These are phyloP conservation scores for Botrytis galanthina DNA, from an alignment of 2,329 filamentous ascomycete genomes.

Conservation along the genomic window DNA sequence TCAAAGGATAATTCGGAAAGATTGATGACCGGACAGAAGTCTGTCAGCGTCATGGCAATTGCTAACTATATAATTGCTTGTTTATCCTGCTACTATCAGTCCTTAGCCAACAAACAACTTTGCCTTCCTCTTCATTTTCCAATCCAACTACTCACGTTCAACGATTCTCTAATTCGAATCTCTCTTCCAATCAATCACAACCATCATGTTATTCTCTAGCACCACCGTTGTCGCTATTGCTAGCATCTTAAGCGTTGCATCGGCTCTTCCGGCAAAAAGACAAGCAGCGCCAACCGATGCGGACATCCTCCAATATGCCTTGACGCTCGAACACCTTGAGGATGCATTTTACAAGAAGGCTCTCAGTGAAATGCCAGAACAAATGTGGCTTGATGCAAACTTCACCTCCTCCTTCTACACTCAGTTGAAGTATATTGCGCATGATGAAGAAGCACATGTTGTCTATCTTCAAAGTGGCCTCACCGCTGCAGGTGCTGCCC, in stretches of 20 bases:
- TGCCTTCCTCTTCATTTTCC: not conserved
- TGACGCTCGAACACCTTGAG: slow-evolving; percentile 58
- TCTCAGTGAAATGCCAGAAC: slow-evolving; percentile 53
- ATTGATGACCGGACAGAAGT: not conserved
- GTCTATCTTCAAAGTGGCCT: slow-evolving; percentile 51
- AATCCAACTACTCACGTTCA: not conserved
- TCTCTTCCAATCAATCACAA: not conserved
- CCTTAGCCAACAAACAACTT: not conserved
- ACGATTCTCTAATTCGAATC: not conserved
- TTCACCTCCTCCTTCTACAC: slow-evolving; percentile 52
- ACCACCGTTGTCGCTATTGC: slow-evolving; percentile 25
- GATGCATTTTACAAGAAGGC: slow-evolving; percentile 62
- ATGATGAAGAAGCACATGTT: slow-evolving; percentile 59
- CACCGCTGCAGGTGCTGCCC: slow-evolving; percentile 47
- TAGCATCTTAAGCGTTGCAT: slow-evolving; percentile 21
- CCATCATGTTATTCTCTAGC: slow-evolving; percentile 34
- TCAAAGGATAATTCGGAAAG: not conserved
- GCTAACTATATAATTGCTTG: not conserved
- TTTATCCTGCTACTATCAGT: not conserved
- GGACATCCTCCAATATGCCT: slow-evolving; percentile 48
- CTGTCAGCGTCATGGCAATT: not conserved
- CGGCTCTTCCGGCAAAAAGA: slow-evolving; percentile 29
- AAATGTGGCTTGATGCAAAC: slow-evolving; percentile 52
- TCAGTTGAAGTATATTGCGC: slow-evolving; percentile 55
- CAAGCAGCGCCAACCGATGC: slow-evolving; percentile 27